Evolutionary conservation across 75 land plant species (phyloP).

Genomic region (Pseudotsuga menziesii): DNA sequence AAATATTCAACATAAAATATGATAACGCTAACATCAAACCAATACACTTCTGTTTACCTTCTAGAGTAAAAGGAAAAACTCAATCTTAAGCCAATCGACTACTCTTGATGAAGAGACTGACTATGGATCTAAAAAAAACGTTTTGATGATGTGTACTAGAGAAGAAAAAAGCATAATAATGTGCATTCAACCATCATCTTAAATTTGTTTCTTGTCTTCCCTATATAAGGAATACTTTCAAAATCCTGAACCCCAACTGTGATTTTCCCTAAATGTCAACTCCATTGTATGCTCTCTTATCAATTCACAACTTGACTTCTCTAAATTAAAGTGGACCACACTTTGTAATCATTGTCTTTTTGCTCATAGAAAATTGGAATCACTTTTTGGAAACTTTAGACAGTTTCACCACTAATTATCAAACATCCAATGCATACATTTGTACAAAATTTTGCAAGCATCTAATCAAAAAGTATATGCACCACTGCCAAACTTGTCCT

Average conservation of each 20-base stretch:
- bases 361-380: background rate
- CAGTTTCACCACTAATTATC: background rate
- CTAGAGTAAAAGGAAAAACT: no score
- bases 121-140: no score
- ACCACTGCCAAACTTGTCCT: conserved; percentile 7
- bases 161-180: no score
- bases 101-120: no score
- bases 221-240: background rate
- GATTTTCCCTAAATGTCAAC: background rate
- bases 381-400: background rate
- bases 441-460: background rate
- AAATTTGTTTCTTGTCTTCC: background rate
- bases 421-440: background rate
- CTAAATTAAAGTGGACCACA: background rate
- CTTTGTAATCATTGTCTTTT: background rate
- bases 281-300: background rate
- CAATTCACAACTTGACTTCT: background rate
- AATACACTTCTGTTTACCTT: no score
- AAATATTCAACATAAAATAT: no score
- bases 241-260: background rate
- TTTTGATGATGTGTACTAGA: no score
- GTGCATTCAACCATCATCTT: no score
- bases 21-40: no score
- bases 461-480: background rate
- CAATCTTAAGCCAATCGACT: no score